Percentiles rank a stretch among this genome's conserved stretches.
phyloP scores from a whole-genome alignment of 345 rosid genomes.

The Brassica napus region DNA sequence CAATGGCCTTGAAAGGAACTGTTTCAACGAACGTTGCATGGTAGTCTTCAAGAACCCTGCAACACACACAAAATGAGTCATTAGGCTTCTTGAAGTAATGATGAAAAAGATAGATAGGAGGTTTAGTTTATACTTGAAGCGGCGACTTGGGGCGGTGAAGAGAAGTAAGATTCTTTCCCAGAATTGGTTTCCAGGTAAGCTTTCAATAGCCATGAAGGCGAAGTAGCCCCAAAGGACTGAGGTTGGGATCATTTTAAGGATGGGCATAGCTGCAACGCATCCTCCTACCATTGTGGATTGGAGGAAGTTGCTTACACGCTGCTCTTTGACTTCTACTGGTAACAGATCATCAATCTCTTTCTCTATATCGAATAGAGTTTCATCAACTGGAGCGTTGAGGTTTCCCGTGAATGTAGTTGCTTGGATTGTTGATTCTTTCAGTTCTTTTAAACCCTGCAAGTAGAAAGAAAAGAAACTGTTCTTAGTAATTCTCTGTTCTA shows the following conservation, averaged over 20 bases:
- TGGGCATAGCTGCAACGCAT: not conserved
- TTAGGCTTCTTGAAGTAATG: not conserved
- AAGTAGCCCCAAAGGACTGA: not conserved
- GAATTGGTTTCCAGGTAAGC: not conserved
- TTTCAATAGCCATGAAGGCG: not conserved
- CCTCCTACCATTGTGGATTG: constrained; percentile 82
- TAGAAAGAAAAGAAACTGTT: not conserved
- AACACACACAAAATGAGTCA: not conserved
- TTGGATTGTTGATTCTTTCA: constrained; percentile 84
- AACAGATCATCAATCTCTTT: constrained; percentile 84
- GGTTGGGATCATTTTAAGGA: constrained; percentile 1
- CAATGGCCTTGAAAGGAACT: not conserved
- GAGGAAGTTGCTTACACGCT: constrained; percentile 85
- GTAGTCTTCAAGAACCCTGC: not conserved
- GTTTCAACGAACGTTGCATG: not conserved
- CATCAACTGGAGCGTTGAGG: constrained; percentile 80
- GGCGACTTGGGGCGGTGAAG: not conserved
- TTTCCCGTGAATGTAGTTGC: constrained; percentile 72
- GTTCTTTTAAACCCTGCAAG: constrained; percentile 75
- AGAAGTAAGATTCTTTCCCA: not conserved
- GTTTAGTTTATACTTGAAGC: constrained; percentile 41
- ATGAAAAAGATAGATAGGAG: constrained; percentile 26
- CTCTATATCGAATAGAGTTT: constrained; percentile 76
- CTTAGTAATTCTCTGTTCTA: not conserved
- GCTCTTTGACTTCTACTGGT: constrained; percentile 92